Evolutionary conservation across 2,329 filamentous ascomycete genomes (phyloP).

Genomic region (Colletotrichum nymphaeae): DNA sequence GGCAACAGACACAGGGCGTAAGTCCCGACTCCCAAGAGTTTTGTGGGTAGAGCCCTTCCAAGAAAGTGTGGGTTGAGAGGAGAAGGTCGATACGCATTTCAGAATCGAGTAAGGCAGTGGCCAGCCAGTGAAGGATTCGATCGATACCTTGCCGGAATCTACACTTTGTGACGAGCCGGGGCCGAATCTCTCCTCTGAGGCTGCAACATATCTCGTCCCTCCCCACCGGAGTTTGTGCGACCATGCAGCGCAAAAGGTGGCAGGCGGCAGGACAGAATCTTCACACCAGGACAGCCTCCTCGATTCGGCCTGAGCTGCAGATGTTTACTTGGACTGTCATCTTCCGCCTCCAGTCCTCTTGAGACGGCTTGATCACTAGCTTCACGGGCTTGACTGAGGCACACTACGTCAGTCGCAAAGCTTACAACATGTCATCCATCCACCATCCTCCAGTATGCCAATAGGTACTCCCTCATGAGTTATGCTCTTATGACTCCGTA

Average conservation of each 20-base stretch:
- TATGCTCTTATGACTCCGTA: too few species aligned
- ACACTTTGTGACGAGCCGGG: slow-evolving; percentile 3
- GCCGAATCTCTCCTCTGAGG: slow-evolving; percentile 15
- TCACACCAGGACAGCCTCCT: not conserved
- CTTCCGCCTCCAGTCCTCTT: too few species aligned
- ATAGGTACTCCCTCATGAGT: not conserved
- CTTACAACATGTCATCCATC: not conserved
- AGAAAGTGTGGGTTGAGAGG: not conserved
- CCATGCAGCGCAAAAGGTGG: not conserved
- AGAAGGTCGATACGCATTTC: slow-evolving; percentile 5
- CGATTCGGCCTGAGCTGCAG: too few species aligned
- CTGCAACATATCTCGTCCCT: slow-evolving; percentile 13
- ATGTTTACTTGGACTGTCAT: too few species aligned
- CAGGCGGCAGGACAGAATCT: not conserved
- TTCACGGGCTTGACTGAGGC: not conserved
- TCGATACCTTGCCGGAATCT: not conserved
- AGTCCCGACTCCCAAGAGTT: not conserved
- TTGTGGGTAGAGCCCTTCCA: too few species aligned
- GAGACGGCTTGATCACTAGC: not conserved
- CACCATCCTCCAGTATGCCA: not conserved
- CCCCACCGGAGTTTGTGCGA: slow-evolving; percentile 11
- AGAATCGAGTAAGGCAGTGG: slow-evolving; percentile 11
- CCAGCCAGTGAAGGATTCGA: slow-evolving; percentile 12
- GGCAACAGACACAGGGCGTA: not conserved
- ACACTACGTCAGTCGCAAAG: slow-evolving; percentile 15